Evolutionary conservation across 345 rosid species (phyloP), one percentile per base, ranked within the genome.

Genomic region (Dipteronia dyeriana): DNA sequence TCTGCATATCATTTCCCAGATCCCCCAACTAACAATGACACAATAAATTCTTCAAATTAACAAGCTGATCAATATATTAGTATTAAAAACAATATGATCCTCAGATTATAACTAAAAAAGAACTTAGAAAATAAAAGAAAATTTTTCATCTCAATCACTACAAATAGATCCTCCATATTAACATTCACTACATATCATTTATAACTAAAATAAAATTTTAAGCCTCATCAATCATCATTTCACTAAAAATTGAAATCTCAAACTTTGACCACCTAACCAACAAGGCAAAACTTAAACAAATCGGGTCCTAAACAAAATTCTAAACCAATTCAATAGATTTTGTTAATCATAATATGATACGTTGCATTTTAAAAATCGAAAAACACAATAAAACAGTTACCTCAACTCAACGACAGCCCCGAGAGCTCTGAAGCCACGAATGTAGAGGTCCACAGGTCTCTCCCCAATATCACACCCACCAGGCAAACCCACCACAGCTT

Each of bases 401-500:
- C 76, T 83, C 75, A 79, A 20, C 59, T 83, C 76, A 54, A 76
- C 81, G 39, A 69, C 70, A 68, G 77, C 83, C 12, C 85, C 87
- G 34, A 81, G 83, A 70, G 87, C 85, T 16, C 79, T 66, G 29
- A 81, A 75, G 51, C 87, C 85, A 25, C 73, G 74, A 49, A 84
- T 20, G 67, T 79, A 77, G 54, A 84, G 61, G 61, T 84, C 83
- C 0, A 84, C 87, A 53, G 84, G 85, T 43, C 87, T 74, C 12
- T 64, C 29, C 70, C 83, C 85, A 67, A 81, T 84, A 29, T 84
- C 79, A 71, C 85, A 84, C 63, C 87, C 87, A 43, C 87, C 83
- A 2, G 85, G 85, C 77, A 84, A 73, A 7, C 70, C 79, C 75
- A 81, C 83, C 1, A 68, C 61, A 10, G 85, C 83, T 70, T 81